Conservation (phyloP, 352 stramenopile genomes). For the Salisapilia sapeloensis region DNA sequence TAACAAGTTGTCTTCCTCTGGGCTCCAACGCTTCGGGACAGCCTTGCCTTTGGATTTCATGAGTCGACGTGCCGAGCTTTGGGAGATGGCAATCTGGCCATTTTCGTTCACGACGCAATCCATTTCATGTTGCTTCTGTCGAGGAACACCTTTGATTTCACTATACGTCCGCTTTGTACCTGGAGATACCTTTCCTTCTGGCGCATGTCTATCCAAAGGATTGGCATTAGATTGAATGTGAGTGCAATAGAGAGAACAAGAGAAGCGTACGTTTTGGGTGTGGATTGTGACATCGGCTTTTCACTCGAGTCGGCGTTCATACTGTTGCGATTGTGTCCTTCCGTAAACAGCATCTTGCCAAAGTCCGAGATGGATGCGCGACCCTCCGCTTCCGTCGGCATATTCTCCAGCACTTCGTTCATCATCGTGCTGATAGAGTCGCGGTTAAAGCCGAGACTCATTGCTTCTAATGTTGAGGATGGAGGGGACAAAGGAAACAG, state of each 20-base stretch:
- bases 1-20: constrained; percentile 65
- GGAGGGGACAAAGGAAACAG: constrained; percentile 5
- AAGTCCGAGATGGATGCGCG: constrained; percentile 76
- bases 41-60: constrained; percentile 78
- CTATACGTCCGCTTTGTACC: constrained; percentile 66
- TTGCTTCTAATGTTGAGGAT: constrained; percentile 4
- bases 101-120: constrained; percentile 16
- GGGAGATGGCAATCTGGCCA: constrained; percentile 22
- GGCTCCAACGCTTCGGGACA: constrained; percentile 62
- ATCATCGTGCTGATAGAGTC: constrained; percentile 79
- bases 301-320: not conserved
- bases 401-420: constrained; percentile 65
- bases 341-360: constrained; percentile 71
- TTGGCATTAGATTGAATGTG: no score
- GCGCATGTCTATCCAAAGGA: no score
- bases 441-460: constrained; percentile 65
- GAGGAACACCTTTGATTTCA: constrained; percentile 69
- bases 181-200: no score
- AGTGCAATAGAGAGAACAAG: no score
- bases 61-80: constrained; percentile 37
- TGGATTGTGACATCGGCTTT: no score
- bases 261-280: no score
- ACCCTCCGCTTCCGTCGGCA: constrained; percentile 57
- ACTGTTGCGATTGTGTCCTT: constrained; percentile 19
- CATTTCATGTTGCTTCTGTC: constrained; percentile 70